Evolutionary conservation across 768 basidiomycete species (phyloP), one percentile per base, ranked within the genome.

Genomic region (Trametes sanguinea): DNA sequence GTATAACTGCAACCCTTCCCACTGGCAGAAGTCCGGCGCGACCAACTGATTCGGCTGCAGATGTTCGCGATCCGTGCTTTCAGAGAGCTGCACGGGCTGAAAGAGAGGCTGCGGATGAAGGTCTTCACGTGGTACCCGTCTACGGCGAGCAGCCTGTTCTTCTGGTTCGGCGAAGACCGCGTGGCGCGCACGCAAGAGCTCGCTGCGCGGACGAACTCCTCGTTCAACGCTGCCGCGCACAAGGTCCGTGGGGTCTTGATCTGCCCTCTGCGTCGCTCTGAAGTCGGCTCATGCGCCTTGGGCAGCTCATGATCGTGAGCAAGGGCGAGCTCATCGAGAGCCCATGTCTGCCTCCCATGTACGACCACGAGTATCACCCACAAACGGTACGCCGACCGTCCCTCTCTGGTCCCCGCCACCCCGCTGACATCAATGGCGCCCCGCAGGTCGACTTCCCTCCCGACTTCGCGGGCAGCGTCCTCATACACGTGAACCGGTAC

Each of bases 341-440:
- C 3, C 43, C 43, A 4, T 11, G 59, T 4, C 30, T 53, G 7
- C 59, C 59, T 14, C 5, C 22, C 3, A 47, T 60, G 52, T 54
- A 60, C 27, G 51, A 53, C 51, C 33, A 54, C 59, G 59, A 60
- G 13, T 37, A 22, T 10, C 33, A 47, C 7, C 59, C 59, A 14
- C 59, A 60, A 30, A 35, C 7, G 5, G 27, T 7, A 51, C 46
- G 32, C 1, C 42, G 7, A 0, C 5, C 42, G 2, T 14, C n/a
- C 42, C 14, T 43, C 10, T 13, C n/a, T 43, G 6, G 14, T 10
- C 10, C 6, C 35, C 6, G 35, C 35, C 6, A 37, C 35, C 35
- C 5, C 35, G 16, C 42, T 43, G 35, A 37, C 35, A 10, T 37
- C 5, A 6, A 16, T 16, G 10, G 13, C 14, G 42, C 42, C 35